phyloP scores from a whole-genome alignment of 1,139 yeast species.

The Waltiozyma sp. region DNA sequence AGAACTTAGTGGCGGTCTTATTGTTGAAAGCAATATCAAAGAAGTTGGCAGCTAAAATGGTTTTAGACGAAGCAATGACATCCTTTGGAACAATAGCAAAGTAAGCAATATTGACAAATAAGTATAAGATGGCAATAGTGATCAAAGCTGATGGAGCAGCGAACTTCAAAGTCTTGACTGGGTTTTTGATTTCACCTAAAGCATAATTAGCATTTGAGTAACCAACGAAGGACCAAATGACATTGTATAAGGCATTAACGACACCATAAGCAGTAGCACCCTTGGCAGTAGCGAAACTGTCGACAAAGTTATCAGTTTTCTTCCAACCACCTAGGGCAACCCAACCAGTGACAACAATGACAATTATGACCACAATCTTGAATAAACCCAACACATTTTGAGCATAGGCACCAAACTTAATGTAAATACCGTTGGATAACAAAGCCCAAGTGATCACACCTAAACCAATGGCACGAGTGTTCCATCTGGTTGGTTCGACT shows the following conservation, averaged over 20 bases:
- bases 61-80: slow-evolving; percentile 49
- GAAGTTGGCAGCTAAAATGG: slow-evolving; percentile 63
- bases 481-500: slow-evolving; percentile 58
- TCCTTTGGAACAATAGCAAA: slow-evolving; percentile 67
- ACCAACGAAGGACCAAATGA: slow-evolving; percentile 72
- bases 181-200: slow-evolving; percentile 65
- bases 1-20: slow-evolving; percentile 46
- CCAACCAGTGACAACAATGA: slow-evolving; percentile 71
- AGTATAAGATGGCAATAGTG: slow-evolving; percentile 48
- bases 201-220: slow-evolving; percentile 76
- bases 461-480: slow-evolving; percentile 63
- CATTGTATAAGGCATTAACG: slow-evolving; percentile 68
- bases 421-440: slow-evolving; percentile 48
- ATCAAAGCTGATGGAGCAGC: slow-evolving; percentile 67
- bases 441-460: slow-evolving; percentile 69
- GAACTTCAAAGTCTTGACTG: slow-evolving; percentile 52
- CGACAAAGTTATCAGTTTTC: slow-evolving; percentile 46
- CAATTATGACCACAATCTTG: slow-evolving; percentile 55
- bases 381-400: slow-evolving; percentile 64
- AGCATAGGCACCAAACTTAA: slow-evolving; percentile 54
- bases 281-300: slow-evolving; percentile 47
- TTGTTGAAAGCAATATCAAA: slow-evolving; percentile 63
- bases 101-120: slow-evolving; percentile 61
- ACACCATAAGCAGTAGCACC: slow-evolving; percentile 66
- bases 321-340: slow-evolving; percentile 67